These are phyloP conservation scores for Pichia sp. DNA, from an alignment of 1,139 yeast genomes.

Conservation along the genomic window DNA sequence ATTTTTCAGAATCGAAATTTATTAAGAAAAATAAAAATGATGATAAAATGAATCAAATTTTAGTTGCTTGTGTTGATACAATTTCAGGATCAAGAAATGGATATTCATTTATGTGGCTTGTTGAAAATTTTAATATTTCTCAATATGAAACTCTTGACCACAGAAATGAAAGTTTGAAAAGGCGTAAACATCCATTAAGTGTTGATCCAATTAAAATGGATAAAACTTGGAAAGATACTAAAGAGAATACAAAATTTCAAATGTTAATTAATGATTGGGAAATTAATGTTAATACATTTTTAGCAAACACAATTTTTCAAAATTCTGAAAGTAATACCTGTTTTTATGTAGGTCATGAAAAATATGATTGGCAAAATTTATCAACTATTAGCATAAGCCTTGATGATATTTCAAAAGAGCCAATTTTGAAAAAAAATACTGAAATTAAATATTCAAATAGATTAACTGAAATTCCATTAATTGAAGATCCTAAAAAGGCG, in stretches of 20 bases:
- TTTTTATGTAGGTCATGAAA: conserved; percentile 15
- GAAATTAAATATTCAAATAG: conserved; percentile 12
- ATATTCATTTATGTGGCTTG: conserved; percentile 44
- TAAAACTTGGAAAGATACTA: conserved; percentile 20
- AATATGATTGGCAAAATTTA: conserved; percentile 10
- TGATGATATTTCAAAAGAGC: not conserved
- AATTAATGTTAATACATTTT: conserved; percentile 5
- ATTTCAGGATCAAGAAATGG: conserved; percentile 39
- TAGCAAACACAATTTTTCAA: conserved; percentile 28
- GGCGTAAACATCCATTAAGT: conserved; percentile 11
- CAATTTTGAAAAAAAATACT: not conserved
- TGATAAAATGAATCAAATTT: conserved; percentile 30
- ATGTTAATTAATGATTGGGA: conserved; percentile 7
- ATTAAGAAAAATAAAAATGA: not conserved
- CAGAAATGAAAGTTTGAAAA: conserved; percentile 5
- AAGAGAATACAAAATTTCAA: conserved; percentile 5
- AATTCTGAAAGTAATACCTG: conserved; percentile 23
- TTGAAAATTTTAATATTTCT: conserved; percentile 29
- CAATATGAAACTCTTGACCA: conserved; percentile 10
- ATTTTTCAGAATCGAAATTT: conserved; percentile 15
- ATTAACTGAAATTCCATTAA: conserved; percentile 17
- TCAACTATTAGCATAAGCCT: conserved; percentile 3
- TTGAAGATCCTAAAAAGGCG: conserved; percentile 10
- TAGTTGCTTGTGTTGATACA: conserved; percentile 47
- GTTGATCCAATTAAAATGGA: conserved; percentile 22